phyloP scores from a whole-genome alignment of 192 early-diverging fungal genomes.

The Backusella australiensis region DNA sequence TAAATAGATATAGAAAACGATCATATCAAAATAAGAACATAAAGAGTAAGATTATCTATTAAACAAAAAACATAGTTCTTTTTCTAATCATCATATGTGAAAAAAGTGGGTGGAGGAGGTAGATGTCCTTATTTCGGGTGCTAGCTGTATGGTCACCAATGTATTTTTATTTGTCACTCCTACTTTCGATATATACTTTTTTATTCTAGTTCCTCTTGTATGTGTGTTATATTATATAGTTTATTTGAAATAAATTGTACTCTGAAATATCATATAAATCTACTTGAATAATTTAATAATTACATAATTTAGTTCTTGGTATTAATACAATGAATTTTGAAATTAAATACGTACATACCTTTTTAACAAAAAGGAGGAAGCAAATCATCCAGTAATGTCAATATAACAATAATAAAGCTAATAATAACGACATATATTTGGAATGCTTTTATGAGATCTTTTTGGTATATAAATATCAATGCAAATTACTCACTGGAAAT shows the following conservation, averaged over 20 bases:
- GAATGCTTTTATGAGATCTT: no score
- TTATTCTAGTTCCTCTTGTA: not conserved
- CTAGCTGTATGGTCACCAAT: not conserved
- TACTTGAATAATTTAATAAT: not conserved
- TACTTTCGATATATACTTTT: no score
- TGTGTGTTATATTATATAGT: not conserved
- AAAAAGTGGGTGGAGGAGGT: no score
- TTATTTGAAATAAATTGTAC: not conserved
- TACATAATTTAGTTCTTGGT: not conserved
- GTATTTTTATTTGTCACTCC: not conserved
- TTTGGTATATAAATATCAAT: no score
- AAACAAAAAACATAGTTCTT: not conserved
- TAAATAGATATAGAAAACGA: not conserved
- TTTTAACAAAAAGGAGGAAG: no score
- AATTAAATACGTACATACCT: not conserved
- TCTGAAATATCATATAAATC: not conserved
- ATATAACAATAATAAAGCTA: no score
- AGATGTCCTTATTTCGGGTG: not conserved
- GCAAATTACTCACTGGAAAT: no score
- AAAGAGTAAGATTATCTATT: not conserved
- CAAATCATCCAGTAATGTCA: no score
- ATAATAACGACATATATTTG: no score
- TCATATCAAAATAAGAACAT: not conserved
- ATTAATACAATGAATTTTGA: not conserved
- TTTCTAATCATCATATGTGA: not conserved